Evolutionary conservation across 164 flowering plant genomes (phyloP).

Genomic region (Vitis rotundifolia): DNA sequence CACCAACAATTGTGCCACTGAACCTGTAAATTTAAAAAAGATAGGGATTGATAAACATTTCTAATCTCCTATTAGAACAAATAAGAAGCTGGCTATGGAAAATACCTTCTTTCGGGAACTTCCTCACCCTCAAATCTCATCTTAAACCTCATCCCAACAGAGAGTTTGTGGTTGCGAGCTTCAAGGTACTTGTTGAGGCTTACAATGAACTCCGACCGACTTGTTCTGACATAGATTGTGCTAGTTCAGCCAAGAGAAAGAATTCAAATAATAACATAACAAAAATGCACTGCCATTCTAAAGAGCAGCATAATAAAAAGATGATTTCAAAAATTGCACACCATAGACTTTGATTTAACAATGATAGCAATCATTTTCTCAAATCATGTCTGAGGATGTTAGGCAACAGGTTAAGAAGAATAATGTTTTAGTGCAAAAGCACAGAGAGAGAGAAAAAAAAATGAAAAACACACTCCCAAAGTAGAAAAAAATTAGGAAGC

Average conservation of each 20-base stretch:
- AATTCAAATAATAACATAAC: not conserved
- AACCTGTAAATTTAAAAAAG: slow-evolving; percentile 43
- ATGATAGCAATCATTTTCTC: not conserved
- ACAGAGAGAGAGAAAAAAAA: too few relatives aligned
- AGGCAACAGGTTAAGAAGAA: too few relatives aligned
- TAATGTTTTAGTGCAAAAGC: too few relatives aligned
- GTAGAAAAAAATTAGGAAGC: too few relatives aligned
- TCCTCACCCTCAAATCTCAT: slow-evolving; percentile 99
- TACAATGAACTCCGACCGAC: slow-evolving; percentile 82
- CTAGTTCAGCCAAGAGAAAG: slow-evolving; percentile 10
- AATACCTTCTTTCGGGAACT: slow-evolving; percentile 91
- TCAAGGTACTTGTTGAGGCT: slow-evolving; percentile 86
- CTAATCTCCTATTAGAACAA: not conserved
- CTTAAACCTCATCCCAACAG: slow-evolving; percentile 92
- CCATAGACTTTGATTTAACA: not conserved
- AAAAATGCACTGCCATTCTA: not conserved
- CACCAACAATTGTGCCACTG: slow-evolving; percentile 92
- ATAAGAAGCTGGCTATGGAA: not conserved
- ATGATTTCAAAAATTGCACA: not conserved
- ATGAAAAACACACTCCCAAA: too few relatives aligned
- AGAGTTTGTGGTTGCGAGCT: slow-evolving; percentile 59
- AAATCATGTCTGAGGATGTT: not conserved
- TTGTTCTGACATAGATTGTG: slow-evolving; percentile 53
- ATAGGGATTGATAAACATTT: not conserved
- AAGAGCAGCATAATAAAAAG: not conserved